phyloP scores from a whole-genome alignment of 2,329 filamentous ascomycete species.

The Calonectria montana region DNA sequence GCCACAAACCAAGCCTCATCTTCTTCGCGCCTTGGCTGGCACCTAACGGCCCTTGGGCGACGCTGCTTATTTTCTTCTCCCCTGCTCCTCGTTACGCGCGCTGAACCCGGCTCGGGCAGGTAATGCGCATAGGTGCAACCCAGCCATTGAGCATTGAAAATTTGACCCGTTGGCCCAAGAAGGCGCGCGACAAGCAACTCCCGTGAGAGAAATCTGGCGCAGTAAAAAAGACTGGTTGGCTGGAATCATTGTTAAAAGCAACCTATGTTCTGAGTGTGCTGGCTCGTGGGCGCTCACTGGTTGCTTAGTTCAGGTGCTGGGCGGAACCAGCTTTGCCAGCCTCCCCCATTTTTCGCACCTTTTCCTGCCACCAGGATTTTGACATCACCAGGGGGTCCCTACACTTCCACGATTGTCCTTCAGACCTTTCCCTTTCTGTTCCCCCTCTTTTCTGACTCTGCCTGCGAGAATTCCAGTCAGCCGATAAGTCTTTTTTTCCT shows the following conservation, averaged over 20 bases:
- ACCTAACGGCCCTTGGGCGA: not conserved
- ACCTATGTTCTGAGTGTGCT: slow-evolving; percentile 17
- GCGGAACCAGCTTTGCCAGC: slow-evolving; percentile 35
- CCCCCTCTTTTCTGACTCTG: slow-evolving; percentile 7
- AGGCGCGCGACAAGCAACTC: not conserved
- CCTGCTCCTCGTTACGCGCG: not conserved
- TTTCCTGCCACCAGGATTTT: slow-evolving; percentile 47
- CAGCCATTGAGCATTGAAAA: slow-evolving; percentile 5
- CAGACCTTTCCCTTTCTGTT: slow-evolving; percentile 16
- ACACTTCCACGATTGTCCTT: slow-evolving; percentile 23
- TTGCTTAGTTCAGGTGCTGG: slow-evolving; percentile 30
- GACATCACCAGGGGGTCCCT: slow-evolving; percentile 44
- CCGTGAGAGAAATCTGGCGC: not conserved
- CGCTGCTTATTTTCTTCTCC: not conserved
- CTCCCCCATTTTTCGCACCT: slow-evolving; percentile 33
- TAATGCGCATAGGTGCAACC: slow-evolving; percentile 1
- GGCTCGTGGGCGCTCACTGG: slow-evolving; percentile 31
- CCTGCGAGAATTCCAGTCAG: slow-evolving; percentile 20
- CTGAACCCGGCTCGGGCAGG: not conserved
- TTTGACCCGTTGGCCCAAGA: slow-evolving; percentile 3
- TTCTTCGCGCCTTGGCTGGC: not conserved
- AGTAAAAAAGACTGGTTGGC: slow-evolving; percentile 8
- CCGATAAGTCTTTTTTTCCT: not conserved
- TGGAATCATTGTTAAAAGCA: not conserved
- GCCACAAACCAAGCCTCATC: not conserved